Base-by-base conservation (phyloP, 2,329 filamentous ascomycete species). In the Cadophora gregata region DNA sequence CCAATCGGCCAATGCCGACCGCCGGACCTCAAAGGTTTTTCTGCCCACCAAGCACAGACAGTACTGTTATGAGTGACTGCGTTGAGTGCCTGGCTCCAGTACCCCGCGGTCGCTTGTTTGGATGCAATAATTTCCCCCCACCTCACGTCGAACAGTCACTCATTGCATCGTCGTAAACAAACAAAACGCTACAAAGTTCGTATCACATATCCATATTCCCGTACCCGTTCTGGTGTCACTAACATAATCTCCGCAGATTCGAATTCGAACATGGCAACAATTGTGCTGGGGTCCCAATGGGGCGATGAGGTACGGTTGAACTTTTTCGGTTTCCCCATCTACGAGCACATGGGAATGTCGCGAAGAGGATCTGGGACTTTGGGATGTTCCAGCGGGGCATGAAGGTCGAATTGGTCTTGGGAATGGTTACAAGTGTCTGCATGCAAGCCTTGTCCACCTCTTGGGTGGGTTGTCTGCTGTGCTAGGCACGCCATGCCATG, bases 271-370 rank as follows among this genome's bases (percentile, higher is more conserved):
- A 63, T 63, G 61, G 50, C 48, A 24, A 63, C 61, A 24, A 63
- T 63, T 31, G 61, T 63, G 48, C 14, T 63, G 29, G 61, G 61
- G 45, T 31, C 61, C 33, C 61, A 63, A 38, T 63, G 61, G 61
- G 61, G 61, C 16, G 61, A 63, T 33, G 61, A 63, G 61, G 61
- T 63, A 56, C n/a, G 33, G 21, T 19, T 47, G 19, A 47, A n/a
- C 24, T 9, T 58, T 58, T 38, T 58, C 33, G 31, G 42, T 58
- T 42, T 4, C 55, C 55, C 31, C 7, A 58, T 14, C 21, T 27
- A 38, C 33, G n/a, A 16, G 16, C 19, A 42, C 27, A 24, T 58
- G 31, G 33, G 31, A 27, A 38, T 58, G 29, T 19, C 7, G 16
- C 25, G 25, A 31, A 3, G 33, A 9, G 21, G 5, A 12, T 14